A percentile compares a stretch with the other conserved stretches of the same genome.
These are phyloP conservation scores for Torrubiella hemipterigena DNA, from an alignment of 2,329 filamentous ascomycete genomes.

Conservation along the genomic window DNA sequence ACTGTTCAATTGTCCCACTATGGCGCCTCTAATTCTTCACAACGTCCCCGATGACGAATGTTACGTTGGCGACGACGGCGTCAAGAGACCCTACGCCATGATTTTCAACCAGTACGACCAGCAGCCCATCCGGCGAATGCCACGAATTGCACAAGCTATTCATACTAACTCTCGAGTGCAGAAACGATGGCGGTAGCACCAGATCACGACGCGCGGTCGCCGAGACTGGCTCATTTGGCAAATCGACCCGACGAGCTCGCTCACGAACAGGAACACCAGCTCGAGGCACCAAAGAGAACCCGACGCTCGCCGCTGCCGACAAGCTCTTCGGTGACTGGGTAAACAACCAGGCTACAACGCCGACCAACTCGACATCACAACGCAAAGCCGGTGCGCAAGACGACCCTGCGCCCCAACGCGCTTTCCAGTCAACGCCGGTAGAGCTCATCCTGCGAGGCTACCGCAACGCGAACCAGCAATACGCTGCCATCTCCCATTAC, in stretches of 20 bases:
- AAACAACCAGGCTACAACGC: slow-evolving; percentile 28
- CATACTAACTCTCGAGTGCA: slow-evolving; percentile 16
- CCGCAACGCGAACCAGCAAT: slow-evolving; percentile 51
- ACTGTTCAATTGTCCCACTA: slow-evolving; percentile 30
- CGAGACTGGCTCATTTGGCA: slow-evolving; percentile 54
- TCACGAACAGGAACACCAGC: slow-evolving; percentile 48
- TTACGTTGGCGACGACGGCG: slow-evolving; percentile 52
- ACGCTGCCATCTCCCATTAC: slow-evolving; percentile 81
- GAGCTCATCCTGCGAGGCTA: slow-evolving; percentile 85
- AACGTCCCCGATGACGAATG: slow-evolving; percentile 59
- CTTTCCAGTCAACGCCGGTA: slow-evolving; percentile 34
- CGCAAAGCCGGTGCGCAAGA: slow-evolving; percentile 20
- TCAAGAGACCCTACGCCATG: slow-evolving; percentile 55
- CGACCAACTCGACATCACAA: slow-evolving; percentile 14
- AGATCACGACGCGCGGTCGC: slow-evolving; percentile 41
- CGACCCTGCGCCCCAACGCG: slow-evolving; percentile 24
- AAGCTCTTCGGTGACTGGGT: slow-evolving; percentile 50
- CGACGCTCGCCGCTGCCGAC: slow-evolving; percentile 49
- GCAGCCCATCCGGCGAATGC: not conserved
- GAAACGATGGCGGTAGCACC: slow-evolving; percentile 37
- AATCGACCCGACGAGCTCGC: slow-evolving; percentile 51
- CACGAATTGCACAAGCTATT: not conserved
- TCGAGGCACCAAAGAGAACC: slow-evolving; percentile 40
- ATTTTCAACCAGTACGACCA: slow-evolving; percentile 47
- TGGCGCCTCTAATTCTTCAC: slow-evolving; percentile 56